phyloP scores from a whole-genome alignment of 345 rosid genomes.

The Lepidium africanum region DNA sequence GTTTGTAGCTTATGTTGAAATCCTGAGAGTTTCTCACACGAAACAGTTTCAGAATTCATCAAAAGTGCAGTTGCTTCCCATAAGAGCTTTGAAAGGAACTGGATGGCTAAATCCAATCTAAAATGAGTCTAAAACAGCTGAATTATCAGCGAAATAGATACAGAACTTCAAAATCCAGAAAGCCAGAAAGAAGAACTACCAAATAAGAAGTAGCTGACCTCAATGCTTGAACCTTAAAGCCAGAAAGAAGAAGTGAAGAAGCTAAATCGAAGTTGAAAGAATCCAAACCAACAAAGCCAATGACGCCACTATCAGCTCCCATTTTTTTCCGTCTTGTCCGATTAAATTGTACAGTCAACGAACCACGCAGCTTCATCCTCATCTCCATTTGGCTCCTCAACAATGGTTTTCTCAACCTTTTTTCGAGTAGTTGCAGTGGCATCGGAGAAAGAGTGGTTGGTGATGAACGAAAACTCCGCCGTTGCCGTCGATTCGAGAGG shows the following conservation, averaged over 20 bases:
- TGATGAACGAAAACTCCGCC: conserved; percentile 21
- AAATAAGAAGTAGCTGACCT: no score
- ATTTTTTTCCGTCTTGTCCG: no score
- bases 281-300: no score
- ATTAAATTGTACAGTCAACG: no score
- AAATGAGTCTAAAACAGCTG: conserved; percentile 19
- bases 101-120: conserved; percentile 59
- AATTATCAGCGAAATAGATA: no score
- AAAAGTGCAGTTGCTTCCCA: conserved; percentile 31
- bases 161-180: no score
- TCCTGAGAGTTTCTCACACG: conserved; percentile 33
- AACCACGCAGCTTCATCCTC: not conserved
- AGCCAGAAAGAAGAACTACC: no score
- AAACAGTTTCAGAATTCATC: conserved; percentile 34
- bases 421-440: conserved; percentile 57
- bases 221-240: no score
- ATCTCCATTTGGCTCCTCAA: conserved; percentile 21
- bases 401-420: conserved; percentile 19
- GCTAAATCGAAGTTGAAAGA: no score
- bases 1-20: conserved; percentile 43
- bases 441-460: conserved; percentile 27
- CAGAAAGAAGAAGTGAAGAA: no score
- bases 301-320: no score
- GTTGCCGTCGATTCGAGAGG: no score
- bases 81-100: conserved; percentile 49